Evolutionary conservation across 805 yeast species (phyloP).

Genomic region (Sugiyamaella marilandica): DNA sequence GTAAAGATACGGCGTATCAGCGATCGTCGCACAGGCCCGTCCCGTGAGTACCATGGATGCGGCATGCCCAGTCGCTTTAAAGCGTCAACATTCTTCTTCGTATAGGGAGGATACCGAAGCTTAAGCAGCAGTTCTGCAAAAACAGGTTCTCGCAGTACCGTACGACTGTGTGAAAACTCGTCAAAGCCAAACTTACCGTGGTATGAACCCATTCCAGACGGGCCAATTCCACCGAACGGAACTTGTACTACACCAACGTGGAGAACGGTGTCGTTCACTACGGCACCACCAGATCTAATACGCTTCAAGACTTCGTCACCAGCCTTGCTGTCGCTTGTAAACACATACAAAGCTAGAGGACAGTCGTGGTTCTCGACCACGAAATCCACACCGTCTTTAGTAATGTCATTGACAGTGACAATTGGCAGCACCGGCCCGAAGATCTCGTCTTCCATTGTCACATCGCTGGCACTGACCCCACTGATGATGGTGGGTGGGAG

Average conservation of each 20-base stretch:
- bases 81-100: constrained; percentile 30
- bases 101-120: constrained; percentile 66
- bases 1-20: constrained; percentile 18
- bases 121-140: constrained; percentile 56
- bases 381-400: constrained; percentile 26
- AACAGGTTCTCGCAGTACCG: constrained; percentile 57
- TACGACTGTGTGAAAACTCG: constrained; percentile 72
- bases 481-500: constrained; percentile 72
- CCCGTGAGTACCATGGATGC: constrained; percentile 19
- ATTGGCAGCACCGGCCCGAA: constrained; percentile 87
- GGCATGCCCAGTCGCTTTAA: constrained; percentile 2
- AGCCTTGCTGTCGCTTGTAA: constrained; percentile 45
- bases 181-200: constrained; percentile 70
- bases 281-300: constrained; percentile 67
- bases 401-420: constrained; percentile 42
- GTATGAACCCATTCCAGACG: constrained; percentile 76
- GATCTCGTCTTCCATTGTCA: constrained; percentile 68
- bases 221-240: constrained; percentile 92
- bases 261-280: constrained; percentile 65
- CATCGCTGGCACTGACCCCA: constrained; percentile 59
- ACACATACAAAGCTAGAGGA: constrained; percentile 78
- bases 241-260: constrained; percentile 64
- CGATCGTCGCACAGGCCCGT: constrained; percentile 21
- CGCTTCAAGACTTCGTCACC: constrained; percentile 44
- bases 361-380: constrained; percentile 54